Evolutionary conservation across 2,329 filamentous ascomycete genomes (phyloP).

Genomic region (Chlorencoelia australis): DNA sequence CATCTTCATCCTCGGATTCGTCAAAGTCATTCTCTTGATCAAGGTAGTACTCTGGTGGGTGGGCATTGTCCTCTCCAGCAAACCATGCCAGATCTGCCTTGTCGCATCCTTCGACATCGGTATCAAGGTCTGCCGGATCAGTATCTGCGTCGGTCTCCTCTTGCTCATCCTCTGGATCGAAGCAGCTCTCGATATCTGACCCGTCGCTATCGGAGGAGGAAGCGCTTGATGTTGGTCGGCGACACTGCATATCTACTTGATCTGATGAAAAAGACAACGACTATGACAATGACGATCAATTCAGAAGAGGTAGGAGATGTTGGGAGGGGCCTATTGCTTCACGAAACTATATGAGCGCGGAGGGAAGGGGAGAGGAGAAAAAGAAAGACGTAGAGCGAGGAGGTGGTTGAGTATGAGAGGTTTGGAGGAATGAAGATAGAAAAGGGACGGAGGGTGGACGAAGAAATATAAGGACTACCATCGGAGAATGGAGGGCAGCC

Average conservation of each 20-base stretch:
- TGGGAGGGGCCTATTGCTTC: background rate
- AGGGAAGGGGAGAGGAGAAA: slow-evolving; percentile 4
- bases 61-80: slow-evolving; percentile 12
- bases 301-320: slow-evolving; percentile 4
- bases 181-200: slow-evolving; percentile 5
- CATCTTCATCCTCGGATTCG: slow-evolving; percentile 15
- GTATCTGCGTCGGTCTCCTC: slow-evolving; percentile 10
- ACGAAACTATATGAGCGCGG: slow-evolving; percentile 9
- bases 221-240: background rate
- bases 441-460: slow-evolving; percentile 7
- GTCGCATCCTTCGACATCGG: slow-evolving; percentile 8
- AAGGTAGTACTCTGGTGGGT: slow-evolving; percentile 8
- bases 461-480: slow-evolving; percentile 7
- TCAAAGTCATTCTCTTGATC: slow-evolving; percentile 5
- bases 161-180: slow-evolving; percentile 4
- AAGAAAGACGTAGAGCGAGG: slow-evolving; percentile 2
- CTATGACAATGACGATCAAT: slow-evolving; percentile 4
- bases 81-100: slow-evolving; percentile 10
- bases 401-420: slow-evolving; percentile 8
- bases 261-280: background rate
- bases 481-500: slow-evolving; percentile 5
- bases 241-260: slow-evolving; percentile 7
- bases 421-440: slow-evolving; percentile 9
- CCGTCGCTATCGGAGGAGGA: slow-evolving; percentile 12
- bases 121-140: slow-evolving; percentile 24